A percentile compares a stretch with the other conserved stretches of the same genome.
Conservation (phyloP, 192 early-diverging fungal genomes). For the Coemansia sp. region DNA sequence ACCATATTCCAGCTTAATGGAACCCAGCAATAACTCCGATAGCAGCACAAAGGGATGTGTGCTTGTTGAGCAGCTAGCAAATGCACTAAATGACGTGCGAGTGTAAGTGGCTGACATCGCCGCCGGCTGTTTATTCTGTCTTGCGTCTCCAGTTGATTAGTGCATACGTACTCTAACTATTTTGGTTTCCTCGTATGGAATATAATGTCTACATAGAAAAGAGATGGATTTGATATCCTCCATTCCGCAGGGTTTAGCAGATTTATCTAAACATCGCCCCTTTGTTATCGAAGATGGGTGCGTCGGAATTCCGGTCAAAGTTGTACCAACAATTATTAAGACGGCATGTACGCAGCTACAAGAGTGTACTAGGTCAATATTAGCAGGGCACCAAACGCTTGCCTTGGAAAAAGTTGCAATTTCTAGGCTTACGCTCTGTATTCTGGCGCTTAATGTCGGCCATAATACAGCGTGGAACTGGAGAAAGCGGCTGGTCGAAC, state of each 20-base stretch:
- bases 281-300: constrained; percentile 27
- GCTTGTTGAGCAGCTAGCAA: constrained; percentile 20
- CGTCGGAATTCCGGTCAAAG: constrained; percentile 26
- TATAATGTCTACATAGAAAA: constrained; percentile 13
- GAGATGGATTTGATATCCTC: constrained; percentile 21
- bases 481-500: constrained; percentile 27
- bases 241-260: neutral
- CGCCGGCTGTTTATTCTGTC: neutral
- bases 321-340: constrained; percentile 17
- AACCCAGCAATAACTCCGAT: neutral
- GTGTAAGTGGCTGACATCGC: constrained; percentile 20
- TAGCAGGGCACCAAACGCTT: neutral
- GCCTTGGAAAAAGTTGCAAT: constrained; percentile 2
- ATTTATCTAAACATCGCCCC: constrained; percentile 6
- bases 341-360: constrained; percentile 15
- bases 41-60: neutral
- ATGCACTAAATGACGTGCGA: constrained; percentile 15
- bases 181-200: neutral
- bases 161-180: neutral
- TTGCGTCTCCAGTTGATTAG: neutral
- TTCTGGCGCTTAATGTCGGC: constrained; percentile 36
- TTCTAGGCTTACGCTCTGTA: constrained; percentile 25
- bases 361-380: neutral
- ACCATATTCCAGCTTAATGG: neutral
- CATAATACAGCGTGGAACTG: constrained; percentile 52